A percentile compares a stretch with the other conserved stretches of the same genome.
These are phyloP conservation scores for Cenococcum geophilum DNA, from an alignment of 495 filamentous ascomycete species.

Conservation along the genomic window DNA sequence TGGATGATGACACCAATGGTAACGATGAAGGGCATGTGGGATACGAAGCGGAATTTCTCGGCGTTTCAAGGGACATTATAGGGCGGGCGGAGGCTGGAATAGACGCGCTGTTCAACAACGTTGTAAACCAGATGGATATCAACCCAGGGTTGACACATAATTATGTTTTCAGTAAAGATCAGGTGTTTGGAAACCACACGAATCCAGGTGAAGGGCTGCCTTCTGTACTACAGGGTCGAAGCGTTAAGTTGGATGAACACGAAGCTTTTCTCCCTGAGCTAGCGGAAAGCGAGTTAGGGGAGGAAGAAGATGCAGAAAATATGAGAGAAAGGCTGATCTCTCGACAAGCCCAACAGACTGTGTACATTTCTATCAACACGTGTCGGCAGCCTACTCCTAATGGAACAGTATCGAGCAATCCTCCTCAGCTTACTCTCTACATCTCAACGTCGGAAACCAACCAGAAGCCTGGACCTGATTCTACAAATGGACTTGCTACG, in stretches of 20 bases:
- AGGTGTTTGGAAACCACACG: conserved; percentile 39
- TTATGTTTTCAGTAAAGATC: conserved; percentile 49
- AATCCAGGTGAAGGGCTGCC: conserved; percentile 38
- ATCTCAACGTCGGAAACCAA: conserved; percentile 54
- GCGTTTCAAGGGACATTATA: conserved; percentile 55
- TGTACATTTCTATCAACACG: conserved; percentile 77
- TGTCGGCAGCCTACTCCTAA: conserved; percentile 63
- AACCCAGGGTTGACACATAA: conserved; percentile 51
- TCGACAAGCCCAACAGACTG: conserved; percentile 39
- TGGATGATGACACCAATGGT: conserved; percentile 30
- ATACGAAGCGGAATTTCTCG: conserved; percentile 56
- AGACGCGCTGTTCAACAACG: conserved; percentile 57
- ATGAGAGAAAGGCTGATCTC: neutral
- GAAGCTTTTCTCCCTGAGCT: neutral
- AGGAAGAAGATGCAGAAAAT: neutral
- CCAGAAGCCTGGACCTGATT: conserved; percentile 58
- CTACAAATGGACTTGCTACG: conserved; percentile 37
- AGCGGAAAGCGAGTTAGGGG: neutral
- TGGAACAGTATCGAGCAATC: conserved; percentile 29
- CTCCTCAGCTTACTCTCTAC: conserved; percentile 72
- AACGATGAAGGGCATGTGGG: conserved; percentile 32
- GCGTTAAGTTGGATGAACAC: neutral
- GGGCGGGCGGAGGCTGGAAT: conserved; percentile 50
- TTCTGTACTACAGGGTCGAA: conserved; percentile 22
- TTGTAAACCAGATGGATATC: conserved; percentile 49